Conservation (phyloP, 176 grass and related monocot genomes). For the Rhynchospora breviuscula region DNA sequence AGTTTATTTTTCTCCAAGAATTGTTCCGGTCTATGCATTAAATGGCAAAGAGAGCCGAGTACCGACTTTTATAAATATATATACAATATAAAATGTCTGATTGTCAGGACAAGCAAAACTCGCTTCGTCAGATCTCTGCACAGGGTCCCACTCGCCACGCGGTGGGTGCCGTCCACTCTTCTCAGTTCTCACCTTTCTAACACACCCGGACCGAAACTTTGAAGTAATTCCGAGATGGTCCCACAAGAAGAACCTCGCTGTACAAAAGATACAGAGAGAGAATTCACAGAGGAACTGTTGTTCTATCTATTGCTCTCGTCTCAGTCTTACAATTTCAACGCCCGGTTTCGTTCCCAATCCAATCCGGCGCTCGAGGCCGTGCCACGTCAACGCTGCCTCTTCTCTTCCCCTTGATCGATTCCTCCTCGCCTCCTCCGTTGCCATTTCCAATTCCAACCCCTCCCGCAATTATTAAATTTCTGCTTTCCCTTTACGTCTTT, state of each 20-base stretch:
- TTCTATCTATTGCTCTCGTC: slow-evolving; percentile 1
- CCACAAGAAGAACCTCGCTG: neutral
- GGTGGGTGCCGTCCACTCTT: neutral
- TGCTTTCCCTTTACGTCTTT: neutral
- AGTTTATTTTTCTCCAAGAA: neutral
- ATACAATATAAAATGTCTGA: neutral
- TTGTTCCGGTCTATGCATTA: neutral
- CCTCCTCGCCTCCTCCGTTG: slow-evolving; percentile 25
- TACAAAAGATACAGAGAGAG: neutral
- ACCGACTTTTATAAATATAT: too few species aligned
- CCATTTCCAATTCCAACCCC: neutral
- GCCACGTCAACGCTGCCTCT: slow-evolving; percentile 52
- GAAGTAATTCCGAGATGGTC: neutral
- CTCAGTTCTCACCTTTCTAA: neutral
- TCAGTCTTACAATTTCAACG: neutral
- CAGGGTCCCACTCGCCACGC: neutral
- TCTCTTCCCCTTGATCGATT: slow-evolving; percentile 33
- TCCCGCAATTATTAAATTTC: slow-evolving; percentile 15
- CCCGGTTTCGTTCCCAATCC: neutral
- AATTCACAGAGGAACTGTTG: neutral
- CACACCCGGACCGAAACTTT: neutral
- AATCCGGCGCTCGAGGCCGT: slow-evolving; percentile 30
- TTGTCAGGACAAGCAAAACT: neutral
- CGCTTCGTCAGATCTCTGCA: slow-evolving; percentile 1
- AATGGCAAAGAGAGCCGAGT: neutral